Evolutionary conservation across 345 rosid species (phyloP).

Genomic region (Syzygium grande): DNA sequence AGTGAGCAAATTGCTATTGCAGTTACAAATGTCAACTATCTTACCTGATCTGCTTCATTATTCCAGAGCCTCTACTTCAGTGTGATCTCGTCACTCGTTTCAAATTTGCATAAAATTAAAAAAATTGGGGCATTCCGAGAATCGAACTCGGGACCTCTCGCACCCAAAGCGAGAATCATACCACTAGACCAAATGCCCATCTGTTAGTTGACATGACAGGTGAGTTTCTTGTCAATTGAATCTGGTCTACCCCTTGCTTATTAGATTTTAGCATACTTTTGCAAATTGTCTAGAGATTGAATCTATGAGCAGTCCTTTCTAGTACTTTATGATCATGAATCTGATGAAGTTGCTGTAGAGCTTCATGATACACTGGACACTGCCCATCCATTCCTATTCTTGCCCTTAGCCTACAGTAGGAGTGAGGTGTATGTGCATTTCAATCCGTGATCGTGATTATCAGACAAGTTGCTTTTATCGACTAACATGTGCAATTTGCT

Average conservation of each 20-base stretch:
- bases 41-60: not conserved
- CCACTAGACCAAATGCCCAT: constrained; percentile 36
- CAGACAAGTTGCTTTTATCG: not conserved
- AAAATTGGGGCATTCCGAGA: constrained; percentile 58
- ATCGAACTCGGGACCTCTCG: constrained; percentile 87
- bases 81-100: not conserved
- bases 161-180: constrained; percentile 91
- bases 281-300: not conserved
- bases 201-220: not conserved
- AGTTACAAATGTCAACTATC: not conserved
- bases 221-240: not conserved
- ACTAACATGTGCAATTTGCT: not conserved
- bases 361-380: not conserved
- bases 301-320: not conserved
- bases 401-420: not conserved
- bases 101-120: not conserved
- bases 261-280: not conserved
- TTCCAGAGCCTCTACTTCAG: not conserved
- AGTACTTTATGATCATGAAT: not conserved
- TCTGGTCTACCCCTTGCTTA: not conserved
- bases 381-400: not conserved
- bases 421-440: not conserved
- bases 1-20: not conserved
- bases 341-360: not conserved
- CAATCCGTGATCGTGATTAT: not conserved